Base-by-base conservation (phyloP, 139 green algal species). In the Zygnema circumcarinatum region DNA sequence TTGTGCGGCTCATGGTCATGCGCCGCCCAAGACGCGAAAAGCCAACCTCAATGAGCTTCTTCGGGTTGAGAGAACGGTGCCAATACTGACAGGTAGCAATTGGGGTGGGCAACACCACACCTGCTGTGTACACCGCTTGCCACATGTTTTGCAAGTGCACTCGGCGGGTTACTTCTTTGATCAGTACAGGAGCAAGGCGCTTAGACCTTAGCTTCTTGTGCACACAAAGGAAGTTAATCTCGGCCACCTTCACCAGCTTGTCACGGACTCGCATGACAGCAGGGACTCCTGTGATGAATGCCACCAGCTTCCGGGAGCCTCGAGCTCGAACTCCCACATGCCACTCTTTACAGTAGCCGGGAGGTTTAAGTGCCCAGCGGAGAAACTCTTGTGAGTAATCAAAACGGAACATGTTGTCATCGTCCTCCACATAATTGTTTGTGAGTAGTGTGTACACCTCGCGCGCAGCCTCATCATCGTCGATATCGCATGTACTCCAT, bases 181-280 rank as follows among this genome's bases (percentile, higher is more conserved):
- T 99, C n/a, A 99, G 94, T 72, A 99, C 93, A 1, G 97, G 97
- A 35, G 97, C 96, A 2, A 99, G 94, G 2, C 97, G 94, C 91
- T 98, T 99, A 78, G 94, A 92, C 22, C 97, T 93, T 67, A 99
- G 94, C 93, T 98, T 98, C 91, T 99, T 99, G 93, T 98, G 96
- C 53, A 99, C 95, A 90, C 97, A 99, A 69, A 99, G 91, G 86
- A 99, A 99, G 94, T 99, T 99, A 90, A 99, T 98, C 90, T 99
- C 97, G 62, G 97, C 96, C 91, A 97, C 94, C 73, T 38, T 32
- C 16, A 97, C 47, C n/a, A 7, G 32, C 38, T 81, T 88, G 1
- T 78, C 74, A 2, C 84, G 76, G 21, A 91, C 87, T 31, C 54
- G 67, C 42, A 93, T 68, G 29, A 54, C 35, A 22, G 62, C 67